These are phyloP conservation scores for Scalesia atractyloides DNA, from an alignment of 129 eudicot species.

Conservation along the genomic window DNA sequence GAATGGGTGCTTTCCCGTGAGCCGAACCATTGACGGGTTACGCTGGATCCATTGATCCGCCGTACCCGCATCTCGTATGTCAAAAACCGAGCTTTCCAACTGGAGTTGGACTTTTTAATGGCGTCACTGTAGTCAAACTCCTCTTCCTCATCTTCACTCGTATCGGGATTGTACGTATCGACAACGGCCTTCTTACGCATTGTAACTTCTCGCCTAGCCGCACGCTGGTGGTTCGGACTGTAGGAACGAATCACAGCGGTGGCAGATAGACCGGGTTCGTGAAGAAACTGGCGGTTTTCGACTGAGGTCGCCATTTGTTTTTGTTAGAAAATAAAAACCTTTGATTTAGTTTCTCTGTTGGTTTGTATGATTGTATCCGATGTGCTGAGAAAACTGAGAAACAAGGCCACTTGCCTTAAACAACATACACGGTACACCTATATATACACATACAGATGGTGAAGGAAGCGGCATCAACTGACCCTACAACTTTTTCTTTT, in stretches of 20 bases:
- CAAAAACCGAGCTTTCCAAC: slow-evolving; percentile 57
- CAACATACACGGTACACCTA: slow-evolving; percentile 5
- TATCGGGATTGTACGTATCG: slow-evolving; percentile 19
- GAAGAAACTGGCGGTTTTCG: slow-evolving; percentile 66
- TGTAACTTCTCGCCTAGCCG: slow-evolving; percentile 12
- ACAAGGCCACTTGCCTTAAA: slow-evolving; percentile 22
- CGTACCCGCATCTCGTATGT: slow-evolving; percentile 63
- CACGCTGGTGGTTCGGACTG: slow-evolving; percentile 48
- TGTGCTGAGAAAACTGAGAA: slow-evolving; percentile 21
- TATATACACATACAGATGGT: not conserved
- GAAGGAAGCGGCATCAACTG: too few species aligned
- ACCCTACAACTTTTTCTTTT: too few species aligned
- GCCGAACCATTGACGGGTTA: slow-evolving; percentile 75
- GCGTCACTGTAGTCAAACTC: slow-evolving; percentile 26
- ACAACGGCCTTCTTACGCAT: slow-evolving; percentile 3
- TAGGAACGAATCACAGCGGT: slow-evolving; percentile 32
- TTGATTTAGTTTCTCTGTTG: slow-evolving; percentile 5
- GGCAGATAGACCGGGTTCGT: slow-evolving; percentile 43
- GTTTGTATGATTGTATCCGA: slow-evolving; percentile 13
- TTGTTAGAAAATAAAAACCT: not conserved
- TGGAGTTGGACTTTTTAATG: slow-evolving; percentile 48
- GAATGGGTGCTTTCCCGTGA: slow-evolving; percentile 95
- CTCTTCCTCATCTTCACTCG: slow-evolving; percentile 46
- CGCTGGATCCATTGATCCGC: slow-evolving; percentile 85
- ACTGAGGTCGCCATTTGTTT: slow-evolving; percentile 76